These are phyloP conservation scores for Biscogniauxia mediterranea DNA, from an alignment of 2,329 filamentous ascomycete species.

Conservation along the genomic window DNA sequence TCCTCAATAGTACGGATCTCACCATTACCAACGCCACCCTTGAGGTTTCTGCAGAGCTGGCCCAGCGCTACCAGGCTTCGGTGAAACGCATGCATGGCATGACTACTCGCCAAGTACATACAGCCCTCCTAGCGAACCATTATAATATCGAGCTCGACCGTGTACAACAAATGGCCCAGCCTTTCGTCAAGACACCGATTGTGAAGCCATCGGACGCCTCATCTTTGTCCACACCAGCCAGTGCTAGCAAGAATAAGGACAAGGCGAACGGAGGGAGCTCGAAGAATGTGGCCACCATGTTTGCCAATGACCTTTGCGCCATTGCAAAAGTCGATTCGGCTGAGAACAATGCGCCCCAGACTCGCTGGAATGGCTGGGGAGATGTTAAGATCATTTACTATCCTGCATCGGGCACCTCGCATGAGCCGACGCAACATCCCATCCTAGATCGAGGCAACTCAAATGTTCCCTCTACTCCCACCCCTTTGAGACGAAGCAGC, in stretches of 20 bases:
- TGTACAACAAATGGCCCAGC: constrained; percentile 77
- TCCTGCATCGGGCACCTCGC: constrained; percentile 41
- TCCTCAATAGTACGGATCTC: constrained; percentile 84
- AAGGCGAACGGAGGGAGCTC: constrained; percentile 47
- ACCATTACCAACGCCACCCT: constrained; percentile 76
- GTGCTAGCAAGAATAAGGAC: constrained; percentile 73
- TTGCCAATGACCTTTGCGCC: constrained; percentile 81
- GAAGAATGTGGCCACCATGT: constrained; percentile 57
- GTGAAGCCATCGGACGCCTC: constrained; percentile 49
- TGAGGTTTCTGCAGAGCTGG: constrained; percentile 78
- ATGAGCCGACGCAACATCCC: constrained; percentile 24
- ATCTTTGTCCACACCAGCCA: constrained; percentile 52
- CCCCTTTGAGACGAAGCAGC: constrained; percentile 68
- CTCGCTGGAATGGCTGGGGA: constrained; percentile 74
- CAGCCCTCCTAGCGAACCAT: constrained; percentile 76
- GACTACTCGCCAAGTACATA: constrained; percentile 64
- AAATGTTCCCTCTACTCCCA: constrained; percentile 67
- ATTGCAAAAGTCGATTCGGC: constrained; percentile 60
- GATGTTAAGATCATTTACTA: constrained; percentile 82
- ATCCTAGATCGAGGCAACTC: constrained; percentile 35
- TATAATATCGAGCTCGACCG: constrained; percentile 78
- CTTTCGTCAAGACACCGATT: constrained; percentile 73
- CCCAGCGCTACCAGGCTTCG: constrained; percentile 88
- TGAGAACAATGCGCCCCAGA: constrained; percentile 27
- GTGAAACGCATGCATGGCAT: constrained; percentile 69